phyloP scores from a whole-genome alignment of 164 flowering plant species.

The Berberis thunbergii region DNA sequence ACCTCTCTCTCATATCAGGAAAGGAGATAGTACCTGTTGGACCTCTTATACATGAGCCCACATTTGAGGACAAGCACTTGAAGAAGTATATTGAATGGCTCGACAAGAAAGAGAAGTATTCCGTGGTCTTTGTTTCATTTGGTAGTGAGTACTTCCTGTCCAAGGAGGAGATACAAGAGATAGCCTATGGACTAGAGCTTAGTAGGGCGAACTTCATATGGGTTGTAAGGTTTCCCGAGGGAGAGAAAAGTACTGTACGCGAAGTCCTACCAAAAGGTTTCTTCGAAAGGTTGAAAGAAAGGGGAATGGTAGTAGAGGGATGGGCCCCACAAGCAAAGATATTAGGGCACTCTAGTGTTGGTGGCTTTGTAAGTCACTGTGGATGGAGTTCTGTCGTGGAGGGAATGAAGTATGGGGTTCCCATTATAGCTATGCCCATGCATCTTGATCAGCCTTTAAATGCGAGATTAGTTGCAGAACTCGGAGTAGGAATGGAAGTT shows the following conservation, averaged over 20 bases:
- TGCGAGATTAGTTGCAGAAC: slow-evolving; percentile 29
- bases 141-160: slow-evolving; percentile 29
- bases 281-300: slow-evolving; percentile 15
- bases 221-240: slow-evolving; percentile 23
- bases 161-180: slow-evolving; percentile 21
- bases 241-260: slow-evolving; percentile 3
- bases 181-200: slow-evolving; percentile 26
- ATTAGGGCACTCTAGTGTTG: slow-evolving; percentile 17
- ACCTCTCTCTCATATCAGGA: not conserved
- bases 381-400: slow-evolving; percentile 35
- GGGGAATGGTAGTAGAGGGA: slow-evolving; percentile 21
- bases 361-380: slow-evolving; percentile 1
- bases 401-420: slow-evolving; percentile 23
- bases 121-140: not conserved
- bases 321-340: slow-evolving; percentile 28
- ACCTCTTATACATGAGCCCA: slow-evolving; percentile 23
- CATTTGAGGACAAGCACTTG: not conserved
- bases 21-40: slow-evolving; percentile 24
- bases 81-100: slow-evolving; percentile 19
- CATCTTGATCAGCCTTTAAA: slow-evolving; percentile 37
- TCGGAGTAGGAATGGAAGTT: slow-evolving; percentile 28
- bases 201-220: slow-evolving; percentile 25
- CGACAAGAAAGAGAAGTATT: slow-evolving; percentile 9
- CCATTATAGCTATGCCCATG: slow-evolving; percentile 34
- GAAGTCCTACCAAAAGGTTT: slow-evolving; percentile 27